Conservation (phyloP, 2,329 filamentous ascomycete genomes). For the Periconia digitata region DNA sequence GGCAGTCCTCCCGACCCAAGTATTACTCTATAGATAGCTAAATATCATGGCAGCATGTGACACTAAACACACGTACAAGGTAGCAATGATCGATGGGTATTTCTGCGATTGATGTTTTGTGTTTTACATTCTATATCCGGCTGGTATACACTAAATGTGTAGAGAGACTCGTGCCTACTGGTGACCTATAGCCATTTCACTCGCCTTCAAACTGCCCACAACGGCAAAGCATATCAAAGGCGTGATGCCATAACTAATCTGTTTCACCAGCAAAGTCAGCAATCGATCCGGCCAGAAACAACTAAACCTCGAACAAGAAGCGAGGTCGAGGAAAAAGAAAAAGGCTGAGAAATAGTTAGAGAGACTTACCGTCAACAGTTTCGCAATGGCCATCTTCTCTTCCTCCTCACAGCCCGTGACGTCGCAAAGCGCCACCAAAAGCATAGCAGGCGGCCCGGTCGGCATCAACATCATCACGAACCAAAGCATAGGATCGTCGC, state of each 20-base stretch:
- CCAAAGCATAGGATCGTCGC: slow-evolving; percentile 65
- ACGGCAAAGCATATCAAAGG: slow-evolving; percentile 49
- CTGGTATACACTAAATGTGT: background rate
- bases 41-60: too few relatives aligned
- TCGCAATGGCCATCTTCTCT: slow-evolving; percentile 58
- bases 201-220: slow-evolving; percentile 47
- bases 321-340: too few relatives aligned
- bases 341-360: too few relatives aligned
- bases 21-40: too few relatives aligned
- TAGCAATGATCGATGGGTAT: too few relatives aligned
- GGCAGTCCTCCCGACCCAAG: too few relatives aligned
- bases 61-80: too few relatives aligned
- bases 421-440: slow-evolving; percentile 55
- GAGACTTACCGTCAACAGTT: slow-evolving; percentile 50
- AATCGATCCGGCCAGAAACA: too few relatives aligned
- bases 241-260: slow-evolving; percentile 48
- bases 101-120: too few relatives aligned
- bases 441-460: slow-evolving; percentile 57
- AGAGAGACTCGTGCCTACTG: background rate
- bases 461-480: slow-evolving; percentile 66
- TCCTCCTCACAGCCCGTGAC: slow-evolving; percentile 46
- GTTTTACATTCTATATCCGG: background rate
- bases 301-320: too few relatives aligned
- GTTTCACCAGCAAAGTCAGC: background rate
- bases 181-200: slow-evolving; percentile 28